Evolutionary conservation across 2,329 filamentous ascomycete genomes (phyloP).

Genomic region (Fusarium sublunatum): DNA sequence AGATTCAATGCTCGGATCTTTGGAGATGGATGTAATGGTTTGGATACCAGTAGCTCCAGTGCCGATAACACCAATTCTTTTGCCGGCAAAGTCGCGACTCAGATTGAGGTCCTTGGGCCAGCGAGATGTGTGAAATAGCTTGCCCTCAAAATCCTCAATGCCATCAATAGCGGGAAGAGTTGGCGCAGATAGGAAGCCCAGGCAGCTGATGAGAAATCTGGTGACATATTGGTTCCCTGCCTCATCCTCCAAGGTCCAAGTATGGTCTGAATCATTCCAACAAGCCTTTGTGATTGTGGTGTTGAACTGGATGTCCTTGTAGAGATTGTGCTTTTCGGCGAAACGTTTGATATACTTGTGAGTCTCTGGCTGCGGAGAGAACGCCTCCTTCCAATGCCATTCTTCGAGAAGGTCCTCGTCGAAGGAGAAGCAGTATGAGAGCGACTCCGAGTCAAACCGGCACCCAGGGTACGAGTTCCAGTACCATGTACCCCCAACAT

Average conservation of each 20-base stretch:
- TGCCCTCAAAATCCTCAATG: constrained; percentile 27
- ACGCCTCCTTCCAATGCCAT: constrained; percentile 53
- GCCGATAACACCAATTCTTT: constrained; percentile 27
- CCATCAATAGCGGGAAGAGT: constrained; percentile 23
- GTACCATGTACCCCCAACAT: constrained; percentile 44
- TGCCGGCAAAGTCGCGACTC: constrained; percentile 14
- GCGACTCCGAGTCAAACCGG: constrained; percentile 52
- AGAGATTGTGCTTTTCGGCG: constrained; percentile 54
- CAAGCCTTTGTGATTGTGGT: constrained; percentile 4
- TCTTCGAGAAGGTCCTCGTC: constrained; percentile 35
- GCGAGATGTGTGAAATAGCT: constrained; percentile 26
- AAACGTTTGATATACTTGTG: constrained; percentile 57
- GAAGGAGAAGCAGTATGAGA: constrained; percentile 53
- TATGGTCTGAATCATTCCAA: constrained; percentile 6
- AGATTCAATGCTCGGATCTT: constrained; percentile 48
- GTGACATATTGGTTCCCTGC: constrained; percentile 1
- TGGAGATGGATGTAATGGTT: constrained; percentile 28
- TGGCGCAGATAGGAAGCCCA: constrained; percentile 31
- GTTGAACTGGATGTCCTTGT: constrained; percentile 50
- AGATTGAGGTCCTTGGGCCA: constrained; percentile 26
- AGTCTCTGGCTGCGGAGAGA: constrained; percentile 52
- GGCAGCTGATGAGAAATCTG: constrained; percentile 28
- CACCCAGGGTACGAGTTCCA: constrained; percentile 48
- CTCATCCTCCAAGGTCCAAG: constrained; percentile 20
- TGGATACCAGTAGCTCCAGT: constrained; percentile 38